Evolutionary conservation across 2,329 filamentous ascomycete genomes (phyloP).

Genomic region (Phoma herbarum): DNA sequence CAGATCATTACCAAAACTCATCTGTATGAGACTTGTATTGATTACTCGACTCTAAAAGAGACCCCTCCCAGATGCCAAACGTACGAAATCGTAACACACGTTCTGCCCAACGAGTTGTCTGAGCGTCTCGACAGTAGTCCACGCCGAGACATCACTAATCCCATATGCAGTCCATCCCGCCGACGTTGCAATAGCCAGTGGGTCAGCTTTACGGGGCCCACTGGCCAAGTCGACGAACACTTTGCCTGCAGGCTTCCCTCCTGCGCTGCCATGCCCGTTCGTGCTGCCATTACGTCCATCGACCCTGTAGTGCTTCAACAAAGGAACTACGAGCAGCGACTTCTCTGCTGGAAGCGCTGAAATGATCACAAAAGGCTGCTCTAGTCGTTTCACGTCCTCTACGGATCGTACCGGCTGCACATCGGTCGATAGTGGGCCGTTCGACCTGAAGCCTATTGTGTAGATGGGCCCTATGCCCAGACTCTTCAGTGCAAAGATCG

Average conservation of each 20-base stretch:
- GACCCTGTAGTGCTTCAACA: constrained; percentile 74
- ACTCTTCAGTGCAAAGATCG: constrained; percentile 80
- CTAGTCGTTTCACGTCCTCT: constrained; percentile 81
- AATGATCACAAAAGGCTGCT: constrained; percentile 82
- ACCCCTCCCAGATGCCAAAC: constrained; percentile 71
- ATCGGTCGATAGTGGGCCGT: constrained; percentile 67
- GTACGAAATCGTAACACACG: constrained; percentile 86
- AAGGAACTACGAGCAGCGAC: constrained; percentile 77
- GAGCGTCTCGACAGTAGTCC: constrained; percentile 84
- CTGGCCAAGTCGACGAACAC: constrained; percentile 84
- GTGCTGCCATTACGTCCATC: constrained; percentile 53
- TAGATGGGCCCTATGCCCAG: constrained; percentile 81
- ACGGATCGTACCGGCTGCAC: constrained; percentile 73
- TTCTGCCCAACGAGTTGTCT: constrained; percentile 84
- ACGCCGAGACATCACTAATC: constrained; percentile 80
- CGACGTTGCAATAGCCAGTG: constrained; percentile 73
- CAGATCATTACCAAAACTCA: constrained; percentile 9
- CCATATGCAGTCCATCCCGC: constrained; percentile 83
- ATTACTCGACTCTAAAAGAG: constrained; percentile 53
- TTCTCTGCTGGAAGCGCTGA: constrained; percentile 82
- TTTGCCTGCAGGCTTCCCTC: constrained; percentile 58
- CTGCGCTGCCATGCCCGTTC: constrained; percentile 28
- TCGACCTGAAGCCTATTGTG: constrained; percentile 78
- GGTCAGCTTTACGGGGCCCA: constrained; percentile 71
- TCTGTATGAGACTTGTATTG: constrained; percentile 24